Evolutionary conservation across 2,329 filamentous ascomycete species (phyloP).

Genomic region (Pseudogymnoascus sp.): DNA sequence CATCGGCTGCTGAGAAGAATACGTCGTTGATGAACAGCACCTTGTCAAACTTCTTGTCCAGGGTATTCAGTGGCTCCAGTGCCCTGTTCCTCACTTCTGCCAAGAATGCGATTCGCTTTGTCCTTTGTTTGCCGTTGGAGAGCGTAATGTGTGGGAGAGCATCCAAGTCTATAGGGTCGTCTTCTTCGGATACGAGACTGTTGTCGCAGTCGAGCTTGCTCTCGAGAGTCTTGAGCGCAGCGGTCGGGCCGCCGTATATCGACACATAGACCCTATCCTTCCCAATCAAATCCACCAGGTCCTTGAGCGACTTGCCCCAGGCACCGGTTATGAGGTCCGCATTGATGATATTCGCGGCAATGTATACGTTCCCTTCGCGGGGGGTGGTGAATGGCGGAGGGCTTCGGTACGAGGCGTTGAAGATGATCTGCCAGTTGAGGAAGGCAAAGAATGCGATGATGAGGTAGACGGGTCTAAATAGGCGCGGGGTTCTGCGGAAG

Average conservation of each 20-base stretch:
- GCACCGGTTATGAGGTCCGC: constrained; percentile 52
- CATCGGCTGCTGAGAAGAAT: constrained; percentile 41
- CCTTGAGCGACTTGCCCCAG: constrained; percentile 55
- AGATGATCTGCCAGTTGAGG: constrained; percentile 20
- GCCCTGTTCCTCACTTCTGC: constrained; percentile 66
- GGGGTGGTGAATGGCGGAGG: constrained; percentile 36
- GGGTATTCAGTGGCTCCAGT: constrained; percentile 50
- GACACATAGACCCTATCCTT: constrained; percentile 61
- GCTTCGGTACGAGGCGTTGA: constrained; percentile 38
- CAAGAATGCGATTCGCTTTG: constrained; percentile 67
- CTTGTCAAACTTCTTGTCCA: constrained; percentile 42
- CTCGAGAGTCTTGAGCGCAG: constrained; percentile 47
- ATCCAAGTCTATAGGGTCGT: constrained; percentile 43
- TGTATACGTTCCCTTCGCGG: constrained; percentile 59
- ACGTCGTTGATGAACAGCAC: constrained; percentile 64
- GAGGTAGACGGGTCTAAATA: constrained; percentile 20
- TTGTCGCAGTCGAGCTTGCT: constrained; percentile 39
- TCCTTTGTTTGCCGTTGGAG: constrained; percentile 52
- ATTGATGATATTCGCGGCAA: constrained; percentile 65
- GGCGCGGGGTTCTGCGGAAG: neutral
- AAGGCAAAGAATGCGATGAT: constrained; percentile 18
- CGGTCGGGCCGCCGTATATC: constrained; percentile 56
- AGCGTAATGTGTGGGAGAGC: constrained; percentile 51
- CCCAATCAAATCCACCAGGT: constrained; percentile 58
- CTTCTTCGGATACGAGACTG: constrained; percentile 51